Evolutionary conservation across 805 yeast genomes (phyloP), one percentile per base, ranked within the genome.

Genomic region (Ogataea pini): DNA sequence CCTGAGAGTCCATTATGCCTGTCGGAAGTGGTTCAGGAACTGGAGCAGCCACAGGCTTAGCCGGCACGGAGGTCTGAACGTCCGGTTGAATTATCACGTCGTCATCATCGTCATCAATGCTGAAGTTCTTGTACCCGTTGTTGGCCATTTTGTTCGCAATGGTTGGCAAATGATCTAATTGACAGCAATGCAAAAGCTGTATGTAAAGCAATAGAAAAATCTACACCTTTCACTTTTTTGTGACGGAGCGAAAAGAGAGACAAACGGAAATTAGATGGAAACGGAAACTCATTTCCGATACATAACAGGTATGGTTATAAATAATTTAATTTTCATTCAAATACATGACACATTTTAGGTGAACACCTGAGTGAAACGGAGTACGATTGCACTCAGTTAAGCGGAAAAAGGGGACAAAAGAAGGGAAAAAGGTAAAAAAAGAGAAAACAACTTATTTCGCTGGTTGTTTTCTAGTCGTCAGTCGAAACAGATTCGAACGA

Each of bases 71-170:
- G 16, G 20, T 22, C n/a, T 31, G 42, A 28, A 61, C 56, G 52
- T 68, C 72, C 1, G 71, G 70, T 32, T 64, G 65, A 34, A 68
- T 67, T 47, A 64, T 48, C n/a, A 64, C 50, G 46, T 63, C 70
- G 34, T 64, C 68, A 18, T 61, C 64, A 19, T 62, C 67, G 19
- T 62, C 67, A n/a, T 60, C 64, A 36, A 62, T 57, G 44, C 52
- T 51, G 51, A 64, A 61, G 24, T 51, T 55, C 14, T 48, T 49
- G 44, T 46, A 48, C 3, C 39, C 45, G 38, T 42, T 36, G 34
- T 42, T 36, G 5, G 54, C 39, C 55, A 51, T 59, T 12, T 19
- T 44, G 28, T 40, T 44, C 4, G 51, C 47, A 27, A n/a, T 31
- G 34, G 34, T 31, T 31, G 6, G 13, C 6, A 22, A 22, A 22